These are phyloP conservation scores for Hymenoscyphus repandus DNA, from an alignment of 2,329 filamentous ascomycete genomes.

Conservation along the genomic window DNA sequence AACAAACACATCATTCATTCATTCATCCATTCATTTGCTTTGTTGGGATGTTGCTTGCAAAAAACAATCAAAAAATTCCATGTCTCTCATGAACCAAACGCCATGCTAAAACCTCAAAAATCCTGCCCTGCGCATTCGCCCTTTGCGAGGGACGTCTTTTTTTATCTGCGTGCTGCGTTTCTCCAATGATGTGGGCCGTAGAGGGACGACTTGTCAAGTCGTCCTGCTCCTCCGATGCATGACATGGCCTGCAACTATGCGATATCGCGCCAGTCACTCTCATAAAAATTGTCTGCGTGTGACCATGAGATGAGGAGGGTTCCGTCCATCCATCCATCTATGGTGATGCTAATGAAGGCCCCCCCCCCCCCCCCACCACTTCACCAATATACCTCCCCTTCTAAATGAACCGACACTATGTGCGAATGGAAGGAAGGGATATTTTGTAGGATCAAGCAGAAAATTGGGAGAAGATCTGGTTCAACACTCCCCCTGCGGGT, in stretches of 20 bases:
- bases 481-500: neutral
- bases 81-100: no score
- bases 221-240: conserved; percentile 5
- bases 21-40: no score
- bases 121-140: no score
- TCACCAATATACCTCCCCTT: neutral
- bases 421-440: no score
- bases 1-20: no score
- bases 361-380: neutral
- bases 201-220: neutral
- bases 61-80: no score
- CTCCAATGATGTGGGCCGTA: neutral
- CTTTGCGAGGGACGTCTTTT: no score
- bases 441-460: neutral
- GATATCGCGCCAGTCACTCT: conserved; percentile 7
- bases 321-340: neutral
- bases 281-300: conserved; percentile 11
- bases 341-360: neutral
- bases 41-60: no score
- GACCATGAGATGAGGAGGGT: conserved; percentile 1
- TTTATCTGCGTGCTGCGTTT: no score
- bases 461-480: neutral
- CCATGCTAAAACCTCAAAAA: no score
- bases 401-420: neutral
- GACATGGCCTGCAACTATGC: conserved; percentile 9